These are phyloP conservation scores for Penicillium waksmanii DNA, from an alignment of 495 filamentous ascomycete genomes.

Conservation along the genomic window DNA sequence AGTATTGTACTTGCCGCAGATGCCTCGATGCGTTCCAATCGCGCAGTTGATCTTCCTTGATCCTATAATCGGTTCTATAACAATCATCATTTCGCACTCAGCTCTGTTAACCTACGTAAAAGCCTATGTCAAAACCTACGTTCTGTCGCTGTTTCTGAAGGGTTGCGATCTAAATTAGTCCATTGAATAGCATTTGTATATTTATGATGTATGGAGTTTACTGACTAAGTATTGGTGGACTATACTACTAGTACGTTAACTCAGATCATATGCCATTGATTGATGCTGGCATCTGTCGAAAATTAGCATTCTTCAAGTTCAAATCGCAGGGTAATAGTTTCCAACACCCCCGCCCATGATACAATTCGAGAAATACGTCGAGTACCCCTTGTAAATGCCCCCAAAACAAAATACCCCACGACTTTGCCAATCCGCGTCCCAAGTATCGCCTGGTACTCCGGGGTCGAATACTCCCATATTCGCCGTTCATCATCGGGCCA, in stretches of 20 bases:
- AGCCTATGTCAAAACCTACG: too few species aligned
- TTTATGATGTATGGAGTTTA: too few species aligned
- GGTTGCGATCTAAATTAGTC: too few species aligned
- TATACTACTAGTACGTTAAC: too few species aligned
- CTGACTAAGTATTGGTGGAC: too few species aligned
- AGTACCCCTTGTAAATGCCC: conserved; percentile 7
- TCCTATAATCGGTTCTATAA: background rate
- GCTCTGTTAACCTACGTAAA: too few species aligned
- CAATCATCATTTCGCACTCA: too few species aligned
- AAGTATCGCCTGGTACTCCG: conserved; percentile 5
- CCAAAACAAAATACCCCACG: conserved; percentile 5
- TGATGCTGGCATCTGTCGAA: background rate
- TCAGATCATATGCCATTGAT: background rate
- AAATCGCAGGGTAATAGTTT: conserved; percentile 7
- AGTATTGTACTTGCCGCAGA: conserved; percentile 19
- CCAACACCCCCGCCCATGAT: background rate
- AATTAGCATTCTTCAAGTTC: conserved; percentile 1
- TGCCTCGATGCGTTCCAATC: conserved; percentile 18
- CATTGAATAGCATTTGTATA: too few species aligned
- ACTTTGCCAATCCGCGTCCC: conserved; percentile 4
- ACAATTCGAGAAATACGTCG: conserved; percentile 4
- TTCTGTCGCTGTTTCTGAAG: too few species aligned
- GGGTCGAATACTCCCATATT: conserved; percentile 1
- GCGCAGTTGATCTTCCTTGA: conserved; percentile 17
- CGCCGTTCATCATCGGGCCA: background rate